Evolutionary conservation across 345 rosid species (phyloP), one percentile per base, ranked within the genome.

Genomic region (Bruguiera gymnorhiza): DNA sequence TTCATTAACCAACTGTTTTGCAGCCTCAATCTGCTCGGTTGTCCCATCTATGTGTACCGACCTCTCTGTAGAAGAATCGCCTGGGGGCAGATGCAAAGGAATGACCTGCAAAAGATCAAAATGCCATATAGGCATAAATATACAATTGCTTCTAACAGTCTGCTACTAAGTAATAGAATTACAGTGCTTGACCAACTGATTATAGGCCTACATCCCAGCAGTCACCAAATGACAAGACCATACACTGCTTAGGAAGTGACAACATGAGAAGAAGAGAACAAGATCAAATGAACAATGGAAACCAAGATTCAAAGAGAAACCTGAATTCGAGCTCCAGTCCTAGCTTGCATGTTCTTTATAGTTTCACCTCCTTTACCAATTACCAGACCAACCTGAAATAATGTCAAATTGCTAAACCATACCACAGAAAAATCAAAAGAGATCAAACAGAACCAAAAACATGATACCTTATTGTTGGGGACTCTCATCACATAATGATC

Each of bases 341-440:
- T 83, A 30, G 90, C 88, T 86, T 96, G 99, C 96, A 96, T 92
- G 76, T 82, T 89, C 88, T 96, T 96, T 66, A 96, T 96, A 23
- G 98, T 86, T 60, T 96, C 99, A 20, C 99, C 99, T 62, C 99
- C 98, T 89, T 96, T 96, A 67, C 99, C 99, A 81, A 96, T 96
- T 31, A 96, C 98, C 79, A 96, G 75, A 74, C 99, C 99, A 83
- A 96, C 99, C 99, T 96, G 88, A 73, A 70, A 81, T 60, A 70
- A 60, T 60, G 5, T 70, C 36, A 23, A 64, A 13, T 85, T 60
- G 74, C 30, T 78, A 72, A 66, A 66, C 57, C 43, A 80, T 63
- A 65, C 37, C 21, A 21, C 13, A 52, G 52, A 77, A 72, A 56
- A 69, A n/a, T 53, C 20, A 24, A 53, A 57, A 50, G 46, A 39